A percentile compares a stretch with the other conserved stretches of the same genome.
These are phyloP conservation scores for Chloropicon primus DNA, from an alignment of 139 green algal genomes.

Conservation along the genomic window DNA sequence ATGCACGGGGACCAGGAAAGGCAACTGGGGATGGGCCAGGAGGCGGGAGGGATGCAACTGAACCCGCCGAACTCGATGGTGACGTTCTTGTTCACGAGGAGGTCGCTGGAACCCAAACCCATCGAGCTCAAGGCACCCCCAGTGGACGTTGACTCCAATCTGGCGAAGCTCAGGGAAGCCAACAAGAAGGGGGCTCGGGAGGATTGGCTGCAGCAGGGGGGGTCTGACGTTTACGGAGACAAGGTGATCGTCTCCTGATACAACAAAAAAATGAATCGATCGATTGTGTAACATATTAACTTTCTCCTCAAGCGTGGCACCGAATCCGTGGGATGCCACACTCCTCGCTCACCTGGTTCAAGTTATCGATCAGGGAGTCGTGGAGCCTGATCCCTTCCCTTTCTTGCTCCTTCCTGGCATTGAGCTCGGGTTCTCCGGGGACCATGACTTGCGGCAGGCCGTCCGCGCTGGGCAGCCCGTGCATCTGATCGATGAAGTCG, in stretches of 20 bases:
- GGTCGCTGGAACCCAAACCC: neutral
- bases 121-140: neutral
- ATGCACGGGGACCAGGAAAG: no score
- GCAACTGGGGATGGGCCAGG: no score
- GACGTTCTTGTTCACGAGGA: neutral
- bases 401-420: neutral
- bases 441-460: neutral
- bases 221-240: neutral
- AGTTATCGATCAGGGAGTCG: neutral
- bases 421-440: neutral
- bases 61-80: neutral
- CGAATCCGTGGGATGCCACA: neutral
- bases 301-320: no score
- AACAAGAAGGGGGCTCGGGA: neutral
- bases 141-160: neutral
- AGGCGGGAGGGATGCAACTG: no score
- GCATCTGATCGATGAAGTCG: neutral
- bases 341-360: neutral
- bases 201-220: neutral
- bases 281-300: no score
- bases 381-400: neutral
- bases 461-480: neutral
- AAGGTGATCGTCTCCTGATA: neutral
- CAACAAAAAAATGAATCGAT: no score
- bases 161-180: neutral